Conservation (phyloP, 208 protist genomes). For the Phytomonas serpens region DNA sequence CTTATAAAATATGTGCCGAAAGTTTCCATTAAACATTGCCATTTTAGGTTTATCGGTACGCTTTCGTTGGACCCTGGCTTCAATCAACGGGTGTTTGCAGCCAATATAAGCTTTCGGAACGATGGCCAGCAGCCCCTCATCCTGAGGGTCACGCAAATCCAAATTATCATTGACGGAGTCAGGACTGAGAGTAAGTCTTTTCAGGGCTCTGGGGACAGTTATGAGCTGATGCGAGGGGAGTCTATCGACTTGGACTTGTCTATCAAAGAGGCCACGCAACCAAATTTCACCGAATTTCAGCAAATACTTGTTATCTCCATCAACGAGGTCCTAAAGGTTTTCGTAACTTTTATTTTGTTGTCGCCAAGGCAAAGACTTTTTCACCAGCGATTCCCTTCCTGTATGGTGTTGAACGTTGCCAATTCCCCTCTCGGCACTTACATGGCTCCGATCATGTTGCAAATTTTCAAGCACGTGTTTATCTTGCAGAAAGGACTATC, state of each 20-base stretch:
- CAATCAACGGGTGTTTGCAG: constrained; percentile 22
- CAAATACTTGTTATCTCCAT: constrained; percentile 66
- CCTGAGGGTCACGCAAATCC: constrained; percentile 50
- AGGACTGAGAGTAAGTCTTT: constrained; percentile 40
- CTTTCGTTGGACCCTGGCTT: constrained; percentile 9
- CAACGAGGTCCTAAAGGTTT: constrained; percentile 52
- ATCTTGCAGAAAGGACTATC: constrained; percentile 61
- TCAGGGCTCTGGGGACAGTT: constrained; percentile 31
- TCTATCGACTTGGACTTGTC: constrained; percentile 45
- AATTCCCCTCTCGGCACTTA: constrained; percentile 69
- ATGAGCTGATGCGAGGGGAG: constrained; percentile 44
- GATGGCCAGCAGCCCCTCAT: constrained; percentile 34
- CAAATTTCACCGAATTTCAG: constrained; percentile 51
- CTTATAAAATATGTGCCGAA: constrained; percentile 46
- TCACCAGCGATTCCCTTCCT: constrained; percentile 48
- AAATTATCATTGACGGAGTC: constrained; percentile 67
- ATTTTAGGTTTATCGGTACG: constrained; percentile 53
- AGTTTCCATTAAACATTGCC: constrained; percentile 32
- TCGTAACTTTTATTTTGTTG: constrained; percentile 62
- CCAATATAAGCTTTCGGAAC: constrained; percentile 49
- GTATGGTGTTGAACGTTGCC: constrained; percentile 49
- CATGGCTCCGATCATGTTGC: constrained; percentile 64
- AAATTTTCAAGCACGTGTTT: constrained; percentile 75
- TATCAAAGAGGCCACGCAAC: constrained; percentile 29
- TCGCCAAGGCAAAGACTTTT: constrained; percentile 53